Base-by-base conservation (phyloP, 1,284 basidiomycete genomes). In the Phellopilus nigrolimitatus region DNA sequence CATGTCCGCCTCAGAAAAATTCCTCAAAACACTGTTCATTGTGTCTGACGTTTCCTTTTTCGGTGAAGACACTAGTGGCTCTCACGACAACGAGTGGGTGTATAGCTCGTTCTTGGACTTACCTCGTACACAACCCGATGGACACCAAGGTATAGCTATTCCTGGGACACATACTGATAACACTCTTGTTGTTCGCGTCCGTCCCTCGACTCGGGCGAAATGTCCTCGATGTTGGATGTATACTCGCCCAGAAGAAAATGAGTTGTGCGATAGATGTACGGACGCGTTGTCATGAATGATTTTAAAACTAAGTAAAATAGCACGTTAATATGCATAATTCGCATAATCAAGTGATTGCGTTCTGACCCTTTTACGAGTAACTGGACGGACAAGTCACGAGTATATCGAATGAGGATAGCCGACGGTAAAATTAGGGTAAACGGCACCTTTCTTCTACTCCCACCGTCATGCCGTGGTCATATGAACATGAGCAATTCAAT, bases 141-240 rank as follows among this genome's bases (percentile, higher is more conserved):
- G 17, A 17, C 15, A 7, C 34, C n/a, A n/a, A n/a, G n/a, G 34
- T 7, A 15, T 7, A 7, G 15, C 34, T 37, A 15, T 15, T 13
- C n/a, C 34, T 15, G 13, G n/a, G n/a, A 37, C 10, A 10, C 34
- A 72, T 17, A 63, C 49, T 47, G 66, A 70, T 9, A 65, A 71
- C 2, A 67, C 68, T 9, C 55, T 80, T 3, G 64, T 62, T 3
- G 64, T 83, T 48, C 72, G 73, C 7, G 68, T 88, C 4, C 68
- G 73, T 4, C 81, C 84, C 3, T 76, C 86, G 1, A 64, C 61
- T 4, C 57, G 66, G 30, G 60, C 69, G 10, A 89, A 91, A 62
- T 91, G 90, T 63, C 84, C 86, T 2, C 74, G 89, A 13, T 93
- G 90, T 64, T 91, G 90, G 88, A 82, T 78, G 4, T 83, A 76